Base-by-base conservation (phyloP, 169 alveolate genomes). In the Plasmodium gaboni region DNA sequence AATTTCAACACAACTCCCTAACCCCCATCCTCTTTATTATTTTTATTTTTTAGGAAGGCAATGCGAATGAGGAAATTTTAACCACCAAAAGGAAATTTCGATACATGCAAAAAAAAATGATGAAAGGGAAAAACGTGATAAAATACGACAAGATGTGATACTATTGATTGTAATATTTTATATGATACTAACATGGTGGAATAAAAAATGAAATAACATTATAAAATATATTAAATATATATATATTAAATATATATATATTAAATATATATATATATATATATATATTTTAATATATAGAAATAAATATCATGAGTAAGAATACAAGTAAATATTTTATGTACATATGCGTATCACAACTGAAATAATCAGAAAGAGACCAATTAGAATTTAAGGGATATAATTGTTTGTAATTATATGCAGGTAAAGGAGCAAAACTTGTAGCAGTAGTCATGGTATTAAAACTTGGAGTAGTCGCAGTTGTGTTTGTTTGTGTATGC, bases 41-140 rank as follows among this genome's bases (percentile, higher is more conserved):
- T 32, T 32, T 32, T 32, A 32, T 32, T 32, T 32, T 42, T 10
- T 42, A 85, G 92, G 73, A 70, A 9, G 19, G 44, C 1, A 28
- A 50, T 17, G 10, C 51, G 26, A 32, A 73, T 7, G 87, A 69
- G 28, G 87, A 86, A 2, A 28, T 86, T 17, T 9, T 48, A 32
- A n/a, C 42, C 17, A 71, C 92, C 10, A 86, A 86, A 60, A 44
- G 92, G 28, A 70, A 86, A 73, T 71, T 86, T 42, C 92, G 92
- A 6, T 57, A 59, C 42, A 60, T 86, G 87, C 74, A 86, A 13
- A 86, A 86, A 70, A 57, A 72, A 24, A 51, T 70, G 28, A 42
- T 71, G 15, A 86, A 55, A 42, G 92, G 92, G 15, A 86, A 86
- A 64, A 86, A 86, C n/a, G 69, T 70, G n/a, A 15, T 61, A 19